Percentiles rank a stretch among this genome's conserved stretches.
phyloP scores from a whole-genome alignment of 257 asterid species.

The Anisodus acutangulus region DNA sequence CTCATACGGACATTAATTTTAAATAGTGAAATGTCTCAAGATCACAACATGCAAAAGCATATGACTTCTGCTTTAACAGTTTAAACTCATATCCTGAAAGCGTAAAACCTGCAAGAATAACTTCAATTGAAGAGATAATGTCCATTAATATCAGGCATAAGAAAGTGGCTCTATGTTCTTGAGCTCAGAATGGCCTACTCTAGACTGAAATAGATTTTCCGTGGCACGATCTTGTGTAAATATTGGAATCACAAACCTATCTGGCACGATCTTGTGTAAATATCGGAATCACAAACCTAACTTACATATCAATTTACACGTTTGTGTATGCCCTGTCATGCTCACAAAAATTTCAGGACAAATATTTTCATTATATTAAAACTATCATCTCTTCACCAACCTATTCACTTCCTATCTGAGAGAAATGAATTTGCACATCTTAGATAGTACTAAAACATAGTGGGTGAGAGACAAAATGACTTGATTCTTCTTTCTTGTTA shows the following conservation, averaged over 20 bases:
- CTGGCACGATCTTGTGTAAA: not conserved
- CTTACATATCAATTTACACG: not conserved
- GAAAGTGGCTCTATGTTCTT: not conserved
- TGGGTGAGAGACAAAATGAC: constrained; percentile 13
- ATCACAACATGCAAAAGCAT: constrained; percentile 17
- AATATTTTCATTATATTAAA: not conserved
- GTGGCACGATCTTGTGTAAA: not conserved
- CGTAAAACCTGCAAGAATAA: not conserved
- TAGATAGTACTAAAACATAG: not conserved
- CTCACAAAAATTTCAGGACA: constrained; percentile 6
- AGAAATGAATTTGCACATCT: constrained; percentile 10
- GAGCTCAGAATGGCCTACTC: not conserved
- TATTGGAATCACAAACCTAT: not conserved
- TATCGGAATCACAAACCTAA: not conserved
- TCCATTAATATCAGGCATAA: constrained; percentile 19
- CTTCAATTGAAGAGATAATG: constrained; percentile 25
- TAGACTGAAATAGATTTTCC: constrained; percentile 14
- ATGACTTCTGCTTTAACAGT: not conserved
- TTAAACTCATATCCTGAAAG: constrained; percentile 12
- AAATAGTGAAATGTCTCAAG: constrained; percentile 22
- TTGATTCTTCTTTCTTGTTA: not conserved
- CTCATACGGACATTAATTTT: not conserved
- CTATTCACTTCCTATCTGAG: not conserved
- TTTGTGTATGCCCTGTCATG: constrained; percentile 12
- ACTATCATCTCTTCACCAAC: constrained; percentile 9